These are phyloP conservation scores for Piper longum DNA, from an alignment of 164 flowering plant species.

Conservation along the genomic window DNA sequence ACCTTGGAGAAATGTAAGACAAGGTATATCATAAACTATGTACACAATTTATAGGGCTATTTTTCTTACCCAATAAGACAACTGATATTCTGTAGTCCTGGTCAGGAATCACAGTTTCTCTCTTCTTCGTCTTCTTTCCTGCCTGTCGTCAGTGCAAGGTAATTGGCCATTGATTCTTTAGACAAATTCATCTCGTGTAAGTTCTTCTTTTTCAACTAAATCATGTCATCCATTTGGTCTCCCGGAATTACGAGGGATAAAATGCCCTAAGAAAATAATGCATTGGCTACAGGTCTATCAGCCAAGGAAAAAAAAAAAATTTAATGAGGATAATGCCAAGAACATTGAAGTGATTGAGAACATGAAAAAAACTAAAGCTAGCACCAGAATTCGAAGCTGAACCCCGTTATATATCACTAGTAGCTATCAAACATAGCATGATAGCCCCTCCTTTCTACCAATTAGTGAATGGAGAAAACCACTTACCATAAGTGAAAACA, in stretches of 20 bases:
- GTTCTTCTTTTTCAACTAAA: too few relatives aligned
- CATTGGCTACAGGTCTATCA: too few relatives aligned
- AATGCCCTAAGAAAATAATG: too few relatives aligned
- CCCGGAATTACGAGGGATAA: too few relatives aligned
- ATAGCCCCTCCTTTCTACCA: too few relatives aligned
- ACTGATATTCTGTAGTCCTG: slow-evolving; percentile 80
- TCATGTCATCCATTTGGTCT: too few relatives aligned
- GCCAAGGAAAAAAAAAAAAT: not conserved
- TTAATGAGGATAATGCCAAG: not conserved
- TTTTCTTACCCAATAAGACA: slow-evolving; percentile 53
- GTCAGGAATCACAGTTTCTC: slow-evolving; percentile 65
- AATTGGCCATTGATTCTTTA: not conserved
- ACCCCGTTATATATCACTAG: not conserved
- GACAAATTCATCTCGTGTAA: too few relatives aligned
- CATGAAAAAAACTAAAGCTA: too few relatives aligned
- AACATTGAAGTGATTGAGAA: too few relatives aligned
- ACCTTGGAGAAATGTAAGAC: not conserved
- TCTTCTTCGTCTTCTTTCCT: slow-evolving; percentile 33
- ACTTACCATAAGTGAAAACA: slow-evolving; percentile 41
- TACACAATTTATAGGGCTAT: too few relatives aligned
- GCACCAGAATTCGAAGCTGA: not conserved
- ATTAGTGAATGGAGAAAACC: slow-evolving; percentile 3
- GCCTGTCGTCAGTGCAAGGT: slow-evolving; percentile 24
- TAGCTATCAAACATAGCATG: not conserved
- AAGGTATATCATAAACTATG: too few relatives aligned